Percentiles rank a stretch among this genome's conserved stretches.
These are phyloP conservation scores for Pyrenophora graminea DNA, from an alignment of 2,329 filamentous ascomycete genomes.

Conservation along the genomic window DNA sequence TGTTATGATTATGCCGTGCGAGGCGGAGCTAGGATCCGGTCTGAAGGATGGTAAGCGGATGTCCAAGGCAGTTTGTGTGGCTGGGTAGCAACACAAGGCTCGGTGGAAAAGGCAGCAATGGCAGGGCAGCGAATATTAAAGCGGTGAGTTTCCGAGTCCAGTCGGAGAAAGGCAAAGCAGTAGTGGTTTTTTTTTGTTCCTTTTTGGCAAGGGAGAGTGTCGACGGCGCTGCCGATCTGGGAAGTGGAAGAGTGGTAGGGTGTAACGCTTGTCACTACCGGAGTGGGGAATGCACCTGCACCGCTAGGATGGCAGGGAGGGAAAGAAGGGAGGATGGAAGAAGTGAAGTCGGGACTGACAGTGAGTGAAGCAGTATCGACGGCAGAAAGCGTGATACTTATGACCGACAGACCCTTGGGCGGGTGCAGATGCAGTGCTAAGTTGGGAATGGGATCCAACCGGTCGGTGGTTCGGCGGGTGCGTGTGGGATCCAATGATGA, in stretches of 20 bases:
- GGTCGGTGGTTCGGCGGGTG: constrained; percentile 32
- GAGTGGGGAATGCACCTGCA: constrained; percentile 34
- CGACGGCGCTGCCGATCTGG: constrained; percentile 39
- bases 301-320: constrained; percentile 34
- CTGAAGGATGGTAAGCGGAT: constrained; percentile 43
- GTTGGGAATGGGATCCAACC: constrained; percentile 25
- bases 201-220: constrained; percentile 17
- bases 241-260: constrained; percentile 24
- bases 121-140: constrained; percentile 34
- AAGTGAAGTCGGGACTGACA: constrained; percentile 39
- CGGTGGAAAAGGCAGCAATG: constrained; percentile 28
- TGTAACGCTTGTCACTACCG: constrained; percentile 32
- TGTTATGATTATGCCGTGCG: constrained; percentile 35
- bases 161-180: constrained; percentile 19
- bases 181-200: constrained; percentile 18
- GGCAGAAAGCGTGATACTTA: constrained; percentile 42
- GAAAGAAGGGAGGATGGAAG: constrained; percentile 29
- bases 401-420: constrained; percentile 21
- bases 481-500: constrained; percentile 36
- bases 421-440: constrained; percentile 20
- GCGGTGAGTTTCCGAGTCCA: constrained; percentile 31
- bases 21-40: constrained; percentile 36
- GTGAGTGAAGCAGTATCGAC: constrained; percentile 26
- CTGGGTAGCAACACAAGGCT: constrained; percentile 28
- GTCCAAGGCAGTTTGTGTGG: constrained; percentile 40